Conservation (phyloP, 2,329 filamentous ascomycete genomes). For the Akanthomyces lecanii region DNA sequence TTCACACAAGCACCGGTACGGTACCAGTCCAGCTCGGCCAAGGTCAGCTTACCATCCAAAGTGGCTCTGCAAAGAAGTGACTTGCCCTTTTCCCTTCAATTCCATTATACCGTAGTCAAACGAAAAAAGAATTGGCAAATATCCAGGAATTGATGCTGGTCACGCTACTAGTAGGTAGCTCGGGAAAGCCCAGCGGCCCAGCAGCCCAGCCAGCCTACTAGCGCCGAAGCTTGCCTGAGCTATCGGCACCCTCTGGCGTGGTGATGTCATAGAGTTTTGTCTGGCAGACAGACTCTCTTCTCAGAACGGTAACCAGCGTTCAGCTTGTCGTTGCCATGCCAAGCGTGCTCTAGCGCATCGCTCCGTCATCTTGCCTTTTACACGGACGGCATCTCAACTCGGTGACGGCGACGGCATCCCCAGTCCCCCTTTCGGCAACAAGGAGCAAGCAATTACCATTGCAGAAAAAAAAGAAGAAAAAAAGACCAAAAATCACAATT, state of each 20-base stretch:
- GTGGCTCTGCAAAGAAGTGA: too few species aligned
- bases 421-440: not conserved
- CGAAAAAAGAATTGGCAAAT: not conserved
- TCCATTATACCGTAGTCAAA: not conserved
- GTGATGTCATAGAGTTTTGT: constrained; percentile 14
- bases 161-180: not conserved
- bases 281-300: not conserved
- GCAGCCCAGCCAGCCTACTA: not conserved
- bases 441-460: not conserved
- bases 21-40: too few species aligned
- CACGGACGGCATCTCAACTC: not conserved
- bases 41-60: too few species aligned
- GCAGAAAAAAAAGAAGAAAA: too few species aligned
- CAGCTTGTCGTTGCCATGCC: not conserved
- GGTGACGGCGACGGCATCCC: not conserved
- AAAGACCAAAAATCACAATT: not conserved
- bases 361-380: not conserved
- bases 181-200: not conserved
- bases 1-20: too few species aligned
- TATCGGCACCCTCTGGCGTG: not conserved
- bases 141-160: not conserved
- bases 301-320: not conserved
- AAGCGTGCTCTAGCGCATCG: not conserved
- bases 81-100: not conserved
- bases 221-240: constrained; percentile 9